Evolutionary conservation across 768 basidiomycete genomes (phyloP).

Genomic region (Ramaria sp.): DNA sequence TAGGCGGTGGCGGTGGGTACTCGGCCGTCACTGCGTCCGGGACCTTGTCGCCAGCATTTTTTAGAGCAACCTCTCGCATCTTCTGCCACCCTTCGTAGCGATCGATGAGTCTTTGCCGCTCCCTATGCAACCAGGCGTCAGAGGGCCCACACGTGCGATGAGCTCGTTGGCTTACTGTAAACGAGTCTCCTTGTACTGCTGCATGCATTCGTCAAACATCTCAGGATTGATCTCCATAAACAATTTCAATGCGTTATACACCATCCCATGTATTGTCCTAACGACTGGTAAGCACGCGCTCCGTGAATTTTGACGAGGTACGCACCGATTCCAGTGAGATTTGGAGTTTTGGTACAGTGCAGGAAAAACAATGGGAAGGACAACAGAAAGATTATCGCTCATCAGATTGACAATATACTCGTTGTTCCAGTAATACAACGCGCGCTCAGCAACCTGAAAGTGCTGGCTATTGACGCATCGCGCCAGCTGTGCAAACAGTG

Average conservation of each 20-base stretch:
- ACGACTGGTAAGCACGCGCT: constrained; percentile 6
- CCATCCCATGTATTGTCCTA: constrained; percentile 98
- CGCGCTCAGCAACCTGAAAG: constrained; percentile 98
- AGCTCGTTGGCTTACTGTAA: constrained; percentile 50
- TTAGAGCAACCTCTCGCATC: constrained; percentile 64
- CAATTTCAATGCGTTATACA: constrained; percentile 94
- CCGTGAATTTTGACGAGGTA: constrained; percentile 20
- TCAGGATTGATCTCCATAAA: constrained; percentile 99
- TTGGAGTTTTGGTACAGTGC: constrained; percentile 93
- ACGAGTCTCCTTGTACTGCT: constrained; percentile 84
- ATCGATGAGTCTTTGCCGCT: constrained; percentile 73
- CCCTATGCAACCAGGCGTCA: constrained; percentile 36
- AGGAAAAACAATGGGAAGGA: constrained; percentile 95
- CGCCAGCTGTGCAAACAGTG: constrained; percentile 88
- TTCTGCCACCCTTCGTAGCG: constrained; percentile 88
- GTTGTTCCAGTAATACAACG: constrained; percentile 98
- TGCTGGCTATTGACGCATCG: constrained; percentile 98
- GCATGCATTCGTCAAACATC: constrained; percentile 87
- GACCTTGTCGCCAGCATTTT: constrained; percentile 60
- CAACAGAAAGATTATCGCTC: constrained; percentile 84
- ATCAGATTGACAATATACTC: constrained; percentile 99
- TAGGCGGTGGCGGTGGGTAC: constrained; percentile 58
- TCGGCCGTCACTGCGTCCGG: constrained; percentile 64
- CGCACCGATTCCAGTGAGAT: constrained; percentile 94
- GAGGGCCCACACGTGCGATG: neutral